Evolutionary conservation across 2,329 filamentous ascomycete genomes (phyloP).

Genomic region (Coniochaeta pulveracea): DNA sequence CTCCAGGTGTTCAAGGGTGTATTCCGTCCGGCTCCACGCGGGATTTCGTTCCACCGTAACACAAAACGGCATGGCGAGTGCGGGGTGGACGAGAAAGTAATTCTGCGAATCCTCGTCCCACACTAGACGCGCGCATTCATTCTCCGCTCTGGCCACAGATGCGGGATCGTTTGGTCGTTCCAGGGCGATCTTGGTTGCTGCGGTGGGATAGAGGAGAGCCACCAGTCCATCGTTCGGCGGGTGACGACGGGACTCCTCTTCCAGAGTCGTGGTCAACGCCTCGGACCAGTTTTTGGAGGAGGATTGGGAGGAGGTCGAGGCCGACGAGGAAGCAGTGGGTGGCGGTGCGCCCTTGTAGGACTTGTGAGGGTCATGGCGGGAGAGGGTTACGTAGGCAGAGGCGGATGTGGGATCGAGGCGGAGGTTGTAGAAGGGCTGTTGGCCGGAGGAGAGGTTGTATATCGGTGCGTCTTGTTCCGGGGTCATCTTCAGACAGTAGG

Average conservation of each 20-base stretch:
- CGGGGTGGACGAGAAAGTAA: slow-evolving; percentile 53
- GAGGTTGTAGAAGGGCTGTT: slow-evolving; percentile 57
- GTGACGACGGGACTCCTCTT: slow-evolving; percentile 39
- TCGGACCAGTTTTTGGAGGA: slow-evolving; percentile 43
- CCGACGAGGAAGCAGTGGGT: slow-evolving; percentile 16
- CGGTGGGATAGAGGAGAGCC: slow-evolving; percentile 55
- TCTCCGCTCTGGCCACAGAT: slow-evolving; percentile 51
- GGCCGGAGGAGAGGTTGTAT: slow-evolving; percentile 46
- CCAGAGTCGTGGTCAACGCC: slow-evolving; percentile 45
- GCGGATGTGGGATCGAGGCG: slow-evolving; percentile 52
- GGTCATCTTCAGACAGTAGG: slow-evolving; percentile 46
- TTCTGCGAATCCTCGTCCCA: slow-evolving; percentile 52
- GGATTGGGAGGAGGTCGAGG: slow-evolving; percentile 22
- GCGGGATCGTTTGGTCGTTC: slow-evolving; percentile 47
- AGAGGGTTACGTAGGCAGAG: slow-evolving; percentile 48
- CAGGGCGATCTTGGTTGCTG: slow-evolving; percentile 51
- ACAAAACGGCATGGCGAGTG: slow-evolving; percentile 51
- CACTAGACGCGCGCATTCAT: slow-evolving; percentile 60
- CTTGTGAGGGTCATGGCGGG: slow-evolving; percentile 49
- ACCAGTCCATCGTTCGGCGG: slow-evolving; percentile 52
- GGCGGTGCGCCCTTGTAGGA: slow-evolving; percentile 33
- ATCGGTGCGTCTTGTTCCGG: slow-evolving; percentile 50
- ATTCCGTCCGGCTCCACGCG: slow-evolving; percentile 50
- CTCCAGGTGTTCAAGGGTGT: slow-evolving; percentile 54
- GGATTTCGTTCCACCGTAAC: slow-evolving; percentile 46